Base-by-base conservation (phyloP, 2,329 filamentous ascomycete species). In the Colletotrichum somersetense region DNA sequence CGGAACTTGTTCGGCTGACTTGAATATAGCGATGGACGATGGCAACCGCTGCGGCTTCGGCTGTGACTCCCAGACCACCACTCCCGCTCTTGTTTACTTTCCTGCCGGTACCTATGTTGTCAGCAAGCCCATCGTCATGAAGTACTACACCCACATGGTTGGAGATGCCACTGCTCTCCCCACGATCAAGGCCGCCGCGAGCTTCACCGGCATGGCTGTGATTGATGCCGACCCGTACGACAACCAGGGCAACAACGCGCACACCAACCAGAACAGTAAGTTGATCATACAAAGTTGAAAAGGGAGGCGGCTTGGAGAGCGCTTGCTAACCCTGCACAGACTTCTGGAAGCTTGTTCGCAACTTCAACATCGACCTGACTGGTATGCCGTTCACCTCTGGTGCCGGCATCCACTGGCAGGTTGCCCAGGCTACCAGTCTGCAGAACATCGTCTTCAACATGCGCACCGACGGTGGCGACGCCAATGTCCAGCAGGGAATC, bases 131-230 rank as follows among this genome's bases (percentile, higher is more conserved):
- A 89, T 98, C 75, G 83, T 95, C 63, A 92, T 95, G 80, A 92
- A 92, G 82, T 98, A 98, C 87, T 97, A 97, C 85, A 97, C 95
- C 12, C 95, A 98, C 81, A 89, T 98, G 73, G 87, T 98, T 46
- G 96, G 96, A 69, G 95, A 98, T 84, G 91, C 92, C 61, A 79
- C 89, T 77, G 85, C 88, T 74, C 82, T 91, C 18, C 95, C 96
- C 0, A 91, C 91, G 0, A 86, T 98, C 81, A 94, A 96, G 84
- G 92, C 92, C 3, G 81, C 89, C 1, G 80, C 91, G 55, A 85
- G 86, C 77, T 99, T 98, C 78, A 75, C 85, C 2, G 96, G 96
- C 58, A 97, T 98, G 85, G 95, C 93, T 55, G 89, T 98, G 65
- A 92, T 99, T 75, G 95, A 98, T 79, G 87, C 93, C 2, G 92